These are phyloP conservation scores for Coffea canephora DNA, from an alignment of 257 asterid genomes.

Conservation along the genomic window DNA sequence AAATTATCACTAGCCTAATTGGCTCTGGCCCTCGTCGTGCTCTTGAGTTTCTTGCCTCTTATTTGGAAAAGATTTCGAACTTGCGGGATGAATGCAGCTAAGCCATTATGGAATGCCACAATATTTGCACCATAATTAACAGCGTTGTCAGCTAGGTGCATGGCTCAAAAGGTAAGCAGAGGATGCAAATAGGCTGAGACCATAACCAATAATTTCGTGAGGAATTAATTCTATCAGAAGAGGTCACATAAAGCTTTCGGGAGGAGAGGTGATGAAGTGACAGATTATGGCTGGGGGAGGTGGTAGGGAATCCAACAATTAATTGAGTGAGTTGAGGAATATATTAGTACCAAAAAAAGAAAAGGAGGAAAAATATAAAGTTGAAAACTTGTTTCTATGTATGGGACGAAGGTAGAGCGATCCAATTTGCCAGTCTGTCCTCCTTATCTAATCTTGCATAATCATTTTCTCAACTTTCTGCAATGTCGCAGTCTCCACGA, in stretches of 20 bases:
- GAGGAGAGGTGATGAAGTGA: conserved; percentile 14
- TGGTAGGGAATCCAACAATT: conserved; percentile 8
- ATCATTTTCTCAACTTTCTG: conserved; percentile 23
- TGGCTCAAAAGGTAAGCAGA: neutral
- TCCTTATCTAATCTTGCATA: conserved; percentile 27
- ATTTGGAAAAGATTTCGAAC: neutral
- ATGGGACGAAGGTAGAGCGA: conserved; percentile 22
- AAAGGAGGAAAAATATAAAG: neutral
- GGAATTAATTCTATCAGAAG: neutral
- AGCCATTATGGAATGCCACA: neutral
- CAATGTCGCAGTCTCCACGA: conserved; percentile 19
- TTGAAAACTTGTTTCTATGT: neutral
- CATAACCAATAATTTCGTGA: conserved; percentile 13
- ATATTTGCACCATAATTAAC: neutral
- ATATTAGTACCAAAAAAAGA: too few species aligned
- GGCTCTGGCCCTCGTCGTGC: neutral
- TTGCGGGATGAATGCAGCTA: neutral
- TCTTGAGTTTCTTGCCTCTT: neutral
- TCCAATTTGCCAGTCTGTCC: conserved; percentile 31
- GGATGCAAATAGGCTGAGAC: neutral
- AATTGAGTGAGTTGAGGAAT: neutral
- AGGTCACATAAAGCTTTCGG: conserved; percentile 1
- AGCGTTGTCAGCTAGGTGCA: neutral
- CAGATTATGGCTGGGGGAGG: conserved; percentile 2
- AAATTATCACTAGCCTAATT: neutral